Evolutionary conservation across 257 asterid genomes (phyloP), one percentile per base, ranked within the genome.

Genomic region (Eustoma russellianum): DNA sequence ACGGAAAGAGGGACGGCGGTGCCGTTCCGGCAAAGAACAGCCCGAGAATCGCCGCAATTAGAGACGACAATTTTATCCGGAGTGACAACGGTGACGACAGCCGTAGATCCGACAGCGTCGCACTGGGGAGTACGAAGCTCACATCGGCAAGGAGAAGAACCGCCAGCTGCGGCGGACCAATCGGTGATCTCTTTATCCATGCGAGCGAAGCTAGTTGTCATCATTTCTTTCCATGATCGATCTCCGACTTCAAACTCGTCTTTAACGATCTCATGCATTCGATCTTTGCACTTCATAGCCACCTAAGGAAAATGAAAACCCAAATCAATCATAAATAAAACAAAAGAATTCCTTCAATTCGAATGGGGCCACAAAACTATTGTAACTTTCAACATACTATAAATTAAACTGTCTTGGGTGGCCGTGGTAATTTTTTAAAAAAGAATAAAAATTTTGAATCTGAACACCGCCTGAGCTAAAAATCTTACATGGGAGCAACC

Each of bases 81-180:
- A 3, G 94, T 71, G 30, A 88, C 80, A 0, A 88, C 74, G 19
- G 97, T 74, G 17, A 92, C 97, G 0, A 88, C 95, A 10, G 97
- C 97, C 13, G 99, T 88, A 61, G 99, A 92, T 46, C 99, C 99
- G 17, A 92, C 99, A 6, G 97, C 95, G 41, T 88, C 97, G 54
- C 92, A 81, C 81, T 88, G 97, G 0, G 95, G 97, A 2, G 95
- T 74, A 53, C 75, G 88, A 7, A 88, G 80, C 60, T 83, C 94
- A 63, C 99, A 92, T 46, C 99, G 79, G 72, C 99, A 92, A 34
- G 71, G 41, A 47, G 92, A 71, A 9, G 69, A 50, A 9, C 2
- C 47, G 17, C 41, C 75, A 30, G 6, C 62, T 9, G 41, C 45
- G 61, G 52, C 44, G 9, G 74, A 67, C 61, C 78, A 83, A 3